Evolutionary conservation across 2,329 filamentous ascomycete species (phyloP).

Genomic region (Coleophoma crateriformis): DNA sequence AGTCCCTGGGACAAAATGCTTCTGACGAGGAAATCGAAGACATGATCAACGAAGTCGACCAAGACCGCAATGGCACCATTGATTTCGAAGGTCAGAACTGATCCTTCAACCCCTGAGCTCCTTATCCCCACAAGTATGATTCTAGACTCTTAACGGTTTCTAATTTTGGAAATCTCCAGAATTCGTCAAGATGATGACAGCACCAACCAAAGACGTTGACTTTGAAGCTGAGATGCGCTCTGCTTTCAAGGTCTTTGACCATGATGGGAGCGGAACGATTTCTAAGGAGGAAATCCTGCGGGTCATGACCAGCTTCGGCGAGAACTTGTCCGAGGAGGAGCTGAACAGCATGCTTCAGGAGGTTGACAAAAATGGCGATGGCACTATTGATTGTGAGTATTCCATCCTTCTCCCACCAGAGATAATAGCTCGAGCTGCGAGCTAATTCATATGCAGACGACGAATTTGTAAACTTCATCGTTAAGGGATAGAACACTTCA

Average conservation of each 20-base stretch:
- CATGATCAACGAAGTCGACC: slow-evolving; percentile 63
- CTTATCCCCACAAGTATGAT: too few species aligned
- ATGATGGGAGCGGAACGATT: slow-evolving; percentile 61
- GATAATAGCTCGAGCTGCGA: too few species aligned
- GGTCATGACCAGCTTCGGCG: slow-evolving; percentile 60
- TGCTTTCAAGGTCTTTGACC: slow-evolving; percentile 62
- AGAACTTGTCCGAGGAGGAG: slow-evolving; percentile 59
- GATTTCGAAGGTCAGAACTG: slow-evolving; percentile 49
- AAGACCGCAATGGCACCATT: slow-evolving; percentile 60
- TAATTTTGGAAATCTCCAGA: slow-evolving; percentile 31
- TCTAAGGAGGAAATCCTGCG: slow-evolving; percentile 55
- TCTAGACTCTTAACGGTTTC: too few species aligned
- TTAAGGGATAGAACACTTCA: background rate
- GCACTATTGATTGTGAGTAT: slow-evolving; percentile 55
- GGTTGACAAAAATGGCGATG: slow-evolving; percentile 59
- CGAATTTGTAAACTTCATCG: slow-evolving; percentile 12
- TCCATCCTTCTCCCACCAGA: background rate
- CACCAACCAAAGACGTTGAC: slow-evolving; percentile 55
- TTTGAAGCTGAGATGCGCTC: slow-evolving; percentile 59
- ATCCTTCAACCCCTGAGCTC: too few species aligned
- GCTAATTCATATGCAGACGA: slow-evolving; percentile 2
- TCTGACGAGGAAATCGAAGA: slow-evolving; percentile 58
- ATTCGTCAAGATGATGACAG: slow-evolving; percentile 62
- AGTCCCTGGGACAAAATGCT: slow-evolving; percentile 56
- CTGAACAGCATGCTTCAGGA: slow-evolving; percentile 62